Percentiles rank a stretch among this genome's conserved stretches.
phyloP scores from a whole-genome alignment of 1,139 yeast species.

The Saccharomyces pastorianus region DNA sequence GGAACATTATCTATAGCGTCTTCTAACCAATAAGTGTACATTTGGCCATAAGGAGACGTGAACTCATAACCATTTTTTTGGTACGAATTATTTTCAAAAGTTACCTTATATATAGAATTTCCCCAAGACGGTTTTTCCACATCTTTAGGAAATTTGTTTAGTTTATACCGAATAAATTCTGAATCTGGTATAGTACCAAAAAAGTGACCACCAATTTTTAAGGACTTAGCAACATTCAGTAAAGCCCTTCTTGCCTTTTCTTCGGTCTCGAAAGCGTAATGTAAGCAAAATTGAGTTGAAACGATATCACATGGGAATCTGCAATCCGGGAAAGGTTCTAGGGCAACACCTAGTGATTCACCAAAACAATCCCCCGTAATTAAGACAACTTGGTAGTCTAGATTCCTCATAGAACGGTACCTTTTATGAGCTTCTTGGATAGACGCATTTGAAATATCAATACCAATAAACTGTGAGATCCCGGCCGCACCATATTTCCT shows the following conservation, averaged over 20 bases:
- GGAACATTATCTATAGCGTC: constrained; percentile 97
- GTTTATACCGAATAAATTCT: constrained; percentile 65
- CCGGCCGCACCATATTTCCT: constrained; percentile 76
- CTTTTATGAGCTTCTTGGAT: constrained; percentile 77
- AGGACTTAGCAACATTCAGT: constrained; percentile 65
- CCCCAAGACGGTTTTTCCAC: constrained; percentile 65
- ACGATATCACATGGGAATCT: constrained; percentile 83
- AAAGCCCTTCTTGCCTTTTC: constrained; percentile 65
- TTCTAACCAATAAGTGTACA: constrained; percentile 69
- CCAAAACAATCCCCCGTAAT: constrained; percentile 92
- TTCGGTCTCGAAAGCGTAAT: constrained; percentile 88
- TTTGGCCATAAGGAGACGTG: constrained; percentile 73
- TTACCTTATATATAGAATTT: constrained; percentile 70
- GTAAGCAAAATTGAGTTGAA: constrained; percentile 84
- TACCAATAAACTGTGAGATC: constrained; percentile 72
- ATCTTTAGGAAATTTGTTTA: constrained; percentile 40
- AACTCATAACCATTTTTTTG: constrained; percentile 60
- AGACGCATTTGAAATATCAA: constrained; percentile 86
- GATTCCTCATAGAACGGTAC: constrained; percentile 46
- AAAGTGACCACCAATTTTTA: constrained; percentile 75
- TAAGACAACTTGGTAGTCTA: constrained; percentile 61
- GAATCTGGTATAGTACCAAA: constrained; percentile 93
- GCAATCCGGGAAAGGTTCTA: constrained; percentile 57
- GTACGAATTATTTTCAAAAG: constrained; percentile 61
- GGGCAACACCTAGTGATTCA: constrained; percentile 57